Conservation (phyloP, 495 filamentous ascomycete species). For the Lasiosphaeria hispida region DNA sequence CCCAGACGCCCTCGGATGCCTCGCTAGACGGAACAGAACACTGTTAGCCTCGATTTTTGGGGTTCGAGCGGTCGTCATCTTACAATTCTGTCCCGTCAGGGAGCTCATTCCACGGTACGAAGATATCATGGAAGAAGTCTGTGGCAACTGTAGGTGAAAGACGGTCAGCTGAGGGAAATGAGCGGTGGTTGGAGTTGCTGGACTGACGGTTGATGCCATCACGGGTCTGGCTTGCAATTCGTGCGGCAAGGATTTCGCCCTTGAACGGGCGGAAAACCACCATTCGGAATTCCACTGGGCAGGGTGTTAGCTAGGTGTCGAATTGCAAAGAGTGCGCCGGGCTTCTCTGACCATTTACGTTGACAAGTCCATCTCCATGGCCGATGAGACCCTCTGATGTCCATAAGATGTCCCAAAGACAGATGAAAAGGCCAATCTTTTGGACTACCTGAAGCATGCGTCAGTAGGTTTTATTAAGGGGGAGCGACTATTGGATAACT, state of each 20-base stretch:
- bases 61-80: constrained; percentile 27
- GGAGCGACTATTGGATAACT: neutral
- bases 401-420: constrained; percentile 80
- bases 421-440: constrained; percentile 88
- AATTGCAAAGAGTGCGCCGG: constrained; percentile 1
- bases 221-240: constrained; percentile 66
- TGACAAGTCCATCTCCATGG: constrained; percentile 82
- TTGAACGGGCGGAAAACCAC: constrained; percentile 95
- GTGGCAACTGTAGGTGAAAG: constrained; percentile 58
- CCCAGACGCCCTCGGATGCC: constrained; percentile 70
- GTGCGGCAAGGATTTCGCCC: constrained; percentile 79
- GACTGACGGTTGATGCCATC: constrained; percentile 72
- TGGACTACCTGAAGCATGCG: constrained; percentile 36
- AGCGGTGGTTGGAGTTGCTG: neutral
- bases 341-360: constrained; percentile 72
- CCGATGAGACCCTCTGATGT: constrained; percentile 91
- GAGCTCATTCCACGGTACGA: constrained; percentile 67
- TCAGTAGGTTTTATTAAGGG: neutral
- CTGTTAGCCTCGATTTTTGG: neutral
- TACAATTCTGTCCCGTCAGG: constrained; percentile 73
- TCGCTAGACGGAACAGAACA: constrained; percentile 45
- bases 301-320: neutral
- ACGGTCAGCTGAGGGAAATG: neutral
- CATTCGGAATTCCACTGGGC: constrained; percentile 80
- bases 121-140: constrained; percentile 90